phyloP scores from a whole-genome alignment of 805 yeast genomes.

The Komagataella pastoris region DNA sequence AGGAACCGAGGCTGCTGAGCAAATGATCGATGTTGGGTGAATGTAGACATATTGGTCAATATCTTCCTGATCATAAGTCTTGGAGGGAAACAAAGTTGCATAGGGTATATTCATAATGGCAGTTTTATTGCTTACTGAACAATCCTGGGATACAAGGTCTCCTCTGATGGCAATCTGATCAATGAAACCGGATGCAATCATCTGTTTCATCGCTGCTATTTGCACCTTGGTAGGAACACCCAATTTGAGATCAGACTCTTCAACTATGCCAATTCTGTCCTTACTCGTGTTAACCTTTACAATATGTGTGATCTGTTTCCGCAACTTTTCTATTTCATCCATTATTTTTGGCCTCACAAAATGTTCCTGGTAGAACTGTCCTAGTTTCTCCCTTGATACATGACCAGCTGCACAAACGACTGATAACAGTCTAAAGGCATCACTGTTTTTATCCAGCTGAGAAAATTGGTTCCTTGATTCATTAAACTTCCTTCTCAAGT shows the following conservation, averaged over 20 bases:
- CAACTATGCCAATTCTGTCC: constrained; percentile 39
- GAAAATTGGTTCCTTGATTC: constrained; percentile 49
- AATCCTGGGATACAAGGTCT: constrained; percentile 55
- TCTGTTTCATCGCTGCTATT: constrained; percentile 72
- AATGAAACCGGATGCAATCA: constrained; percentile 83
- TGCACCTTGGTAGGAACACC: constrained; percentile 59
- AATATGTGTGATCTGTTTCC: constrained; percentile 68
- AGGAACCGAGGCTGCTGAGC: constrained; percentile 51
- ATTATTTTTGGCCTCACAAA: constrained; percentile 68
- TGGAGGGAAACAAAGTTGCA: constrained; percentile 35
- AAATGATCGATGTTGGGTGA: constrained; percentile 65
- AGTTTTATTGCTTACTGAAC: constrained; percentile 42
- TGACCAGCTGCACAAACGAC: constrained; percentile 85
- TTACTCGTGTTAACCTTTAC: constrained; percentile 53
- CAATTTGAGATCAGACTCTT: constrained; percentile 32
- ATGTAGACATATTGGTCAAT: constrained; percentile 53
- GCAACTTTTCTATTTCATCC: constrained; percentile 73
- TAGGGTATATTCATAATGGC: constrained; percentile 53
- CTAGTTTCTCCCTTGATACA: constrained; percentile 34
- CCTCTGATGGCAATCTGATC: constrained; percentile 86
- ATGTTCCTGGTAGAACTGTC: constrained; percentile 38
- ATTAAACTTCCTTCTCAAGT: constrained; percentile 35
- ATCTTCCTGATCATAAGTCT: constrained; percentile 18
- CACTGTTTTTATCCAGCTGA: constrained; percentile 60
- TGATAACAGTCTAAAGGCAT: constrained; percentile 59